These are phyloP conservation scores for Acacia crassicarpa DNA, from an alignment of 306 rosid species.

Conservation along the genomic window DNA sequence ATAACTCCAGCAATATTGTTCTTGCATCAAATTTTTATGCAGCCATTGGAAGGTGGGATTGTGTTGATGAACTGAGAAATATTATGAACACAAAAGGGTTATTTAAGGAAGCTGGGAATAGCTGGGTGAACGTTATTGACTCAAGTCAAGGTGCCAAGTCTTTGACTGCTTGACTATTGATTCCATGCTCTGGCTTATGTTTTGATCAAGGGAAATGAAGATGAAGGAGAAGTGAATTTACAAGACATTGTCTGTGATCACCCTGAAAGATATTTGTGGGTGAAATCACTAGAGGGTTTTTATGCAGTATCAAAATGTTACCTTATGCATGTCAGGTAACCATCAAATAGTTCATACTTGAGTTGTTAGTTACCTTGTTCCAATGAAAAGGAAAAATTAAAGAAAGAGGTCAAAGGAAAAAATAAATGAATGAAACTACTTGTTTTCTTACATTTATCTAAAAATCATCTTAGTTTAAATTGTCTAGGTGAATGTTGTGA, in stretches of 20 bases:
- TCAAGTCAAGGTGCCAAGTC: constrained; percentile 23
- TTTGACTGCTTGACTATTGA: constrained; percentile 29
- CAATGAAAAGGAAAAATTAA: background rate
- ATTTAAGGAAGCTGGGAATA: constrained; percentile 64
- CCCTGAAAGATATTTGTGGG: constrained; percentile 6
- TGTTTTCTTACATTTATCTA: background rate
- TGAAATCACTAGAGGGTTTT: constrained; percentile 91
- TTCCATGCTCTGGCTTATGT: background rate
- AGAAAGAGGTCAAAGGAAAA: background rate
- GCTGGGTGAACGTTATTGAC: constrained; percentile 41
- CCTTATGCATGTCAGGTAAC: constrained; percentile 91
- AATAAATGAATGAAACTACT: constrained; percentile 9
- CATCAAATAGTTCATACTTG: background rate
- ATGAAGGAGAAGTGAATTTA: background rate
- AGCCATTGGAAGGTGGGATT: constrained; percentile 61
- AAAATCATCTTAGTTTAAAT: constrained; percentile 10
- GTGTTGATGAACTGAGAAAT: constrained; percentile 57
- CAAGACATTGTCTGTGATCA: background rate
- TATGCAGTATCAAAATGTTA: constrained; percentile 86
- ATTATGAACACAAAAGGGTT: constrained; percentile 50
- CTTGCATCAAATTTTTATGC: constrained; percentile 53
- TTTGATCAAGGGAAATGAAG: background rate
- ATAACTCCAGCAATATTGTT: constrained; percentile 36
- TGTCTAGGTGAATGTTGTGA: constrained; percentile 74
- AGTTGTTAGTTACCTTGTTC: constrained; percentile 12